Conservation (phyloP, 345 rosid genomes). For the Carallia brachiata region DNA sequence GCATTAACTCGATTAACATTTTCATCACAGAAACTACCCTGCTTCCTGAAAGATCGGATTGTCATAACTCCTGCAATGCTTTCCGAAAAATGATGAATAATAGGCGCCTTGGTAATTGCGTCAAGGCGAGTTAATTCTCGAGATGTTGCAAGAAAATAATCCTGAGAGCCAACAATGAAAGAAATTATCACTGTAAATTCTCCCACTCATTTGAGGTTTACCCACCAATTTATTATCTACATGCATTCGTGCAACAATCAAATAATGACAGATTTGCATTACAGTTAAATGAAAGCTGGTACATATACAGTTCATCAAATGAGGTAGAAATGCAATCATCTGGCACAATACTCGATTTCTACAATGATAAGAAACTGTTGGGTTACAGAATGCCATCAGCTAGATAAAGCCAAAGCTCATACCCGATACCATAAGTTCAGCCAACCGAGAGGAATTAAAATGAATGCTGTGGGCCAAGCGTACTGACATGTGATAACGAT, state of each 20-base stretch:
- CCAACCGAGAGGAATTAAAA: constrained; percentile 86
- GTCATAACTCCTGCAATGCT: constrained; percentile 71
- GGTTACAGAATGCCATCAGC: background rate
- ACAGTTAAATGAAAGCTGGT: background rate
- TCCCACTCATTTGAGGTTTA: background rate
- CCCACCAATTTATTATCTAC: background rate
- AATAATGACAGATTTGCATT: constrained; percentile 1
- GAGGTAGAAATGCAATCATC: too few relatives aligned
- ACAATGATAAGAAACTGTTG: background rate
- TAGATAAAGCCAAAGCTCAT: constrained; percentile 22
- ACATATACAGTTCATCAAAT: background rate
- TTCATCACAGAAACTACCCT: constrained; percentile 50
- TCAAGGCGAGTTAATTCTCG: constrained; percentile 73
- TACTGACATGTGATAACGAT: constrained; percentile 84
- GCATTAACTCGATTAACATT: constrained; percentile 53
- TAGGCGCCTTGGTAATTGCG: constrained; percentile 85
- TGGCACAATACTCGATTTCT: too few relatives aligned
- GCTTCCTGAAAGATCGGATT: constrained; percentile 62
- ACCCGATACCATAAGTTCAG: constrained; percentile 91
- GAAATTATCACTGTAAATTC: background rate
- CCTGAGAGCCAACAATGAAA: constrained; percentile 34
- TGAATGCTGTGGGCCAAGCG: constrained; percentile 88
- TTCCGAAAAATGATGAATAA: constrained; percentile 73
- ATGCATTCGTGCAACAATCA: background rate
- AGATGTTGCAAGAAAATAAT: constrained; percentile 65